A percentile compares a stretch with the other conserved stretches of the same genome.
Conservation (phyloP, 139 green algal species). For the Micractinium conductrix region DNA sequence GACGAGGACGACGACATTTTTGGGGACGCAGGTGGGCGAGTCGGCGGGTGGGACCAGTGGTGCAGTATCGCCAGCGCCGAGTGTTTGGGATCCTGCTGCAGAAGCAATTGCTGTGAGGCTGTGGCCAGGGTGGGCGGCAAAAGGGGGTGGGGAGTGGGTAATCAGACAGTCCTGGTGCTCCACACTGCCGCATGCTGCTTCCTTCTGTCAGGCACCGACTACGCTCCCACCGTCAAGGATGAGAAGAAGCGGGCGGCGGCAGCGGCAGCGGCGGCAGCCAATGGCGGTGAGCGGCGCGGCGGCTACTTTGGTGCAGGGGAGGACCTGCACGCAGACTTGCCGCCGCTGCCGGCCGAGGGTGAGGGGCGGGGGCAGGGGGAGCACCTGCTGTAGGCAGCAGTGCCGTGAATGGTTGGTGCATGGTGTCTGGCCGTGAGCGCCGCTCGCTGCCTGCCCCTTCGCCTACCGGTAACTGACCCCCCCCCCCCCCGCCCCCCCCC, state of each 20-base stretch:
- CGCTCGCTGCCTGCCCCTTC: neutral
- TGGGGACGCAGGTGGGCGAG: conserved; percentile 85
- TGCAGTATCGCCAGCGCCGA: too few relatives aligned
- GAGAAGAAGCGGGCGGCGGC: conserved; percentile 28
- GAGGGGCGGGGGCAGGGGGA: neutral
- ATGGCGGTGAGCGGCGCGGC: neutral
- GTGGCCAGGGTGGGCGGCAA: too few relatives aligned
- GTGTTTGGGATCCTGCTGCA: too few relatives aligned
- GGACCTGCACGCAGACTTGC: conserved; percentile 38
- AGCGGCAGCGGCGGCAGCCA: neutral
- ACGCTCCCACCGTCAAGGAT: conserved; percentile 63
- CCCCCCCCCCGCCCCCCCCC: neutral
- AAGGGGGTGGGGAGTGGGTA: too few relatives aligned
- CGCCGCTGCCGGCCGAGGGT: conserved; percentile 47
- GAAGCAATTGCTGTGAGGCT: too few relatives aligned
- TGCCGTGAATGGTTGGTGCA: neutral
- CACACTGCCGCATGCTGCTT: too few relatives aligned
- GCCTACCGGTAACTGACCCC: neutral
- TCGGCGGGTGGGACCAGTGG: too few relatives aligned
- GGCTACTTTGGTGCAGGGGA: conserved; percentile 36
- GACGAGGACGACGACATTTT: conserved; percentile 94
- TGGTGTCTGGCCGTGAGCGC: neutral
- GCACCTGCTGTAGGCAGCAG: too few relatives aligned
- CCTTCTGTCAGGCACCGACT: conserved; percentile 93
- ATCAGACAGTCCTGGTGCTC: too few relatives aligned